These are phyloP conservation scores for Magnusiomyces tetraspermus DNA, from an alignment of 1,139 yeast species.

Conservation along the genomic window DNA sequence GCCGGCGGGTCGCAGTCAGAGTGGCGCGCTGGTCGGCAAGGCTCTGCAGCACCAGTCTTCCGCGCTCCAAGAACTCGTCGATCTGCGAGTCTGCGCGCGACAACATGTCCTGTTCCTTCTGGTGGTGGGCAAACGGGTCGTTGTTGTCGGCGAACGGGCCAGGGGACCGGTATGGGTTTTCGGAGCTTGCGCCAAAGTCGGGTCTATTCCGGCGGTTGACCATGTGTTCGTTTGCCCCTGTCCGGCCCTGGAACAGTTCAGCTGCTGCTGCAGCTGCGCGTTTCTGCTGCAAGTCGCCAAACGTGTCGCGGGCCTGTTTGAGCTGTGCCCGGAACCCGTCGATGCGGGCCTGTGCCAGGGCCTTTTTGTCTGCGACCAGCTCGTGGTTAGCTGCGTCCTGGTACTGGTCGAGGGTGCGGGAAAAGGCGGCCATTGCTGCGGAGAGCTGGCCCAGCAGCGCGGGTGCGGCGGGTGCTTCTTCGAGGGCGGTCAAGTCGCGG, in stretches of 20 bases:
- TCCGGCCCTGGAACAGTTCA: constrained; percentile 53
- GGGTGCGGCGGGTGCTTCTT: constrained; percentile 53
- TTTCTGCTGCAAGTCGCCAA: constrained; percentile 51
- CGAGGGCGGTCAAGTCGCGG: constrained; percentile 59
- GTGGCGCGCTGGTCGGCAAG: constrained; percentile 75
- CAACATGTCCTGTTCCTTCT: constrained; percentile 18
- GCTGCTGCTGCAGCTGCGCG: constrained; percentile 50
- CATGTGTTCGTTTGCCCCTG: not conserved
- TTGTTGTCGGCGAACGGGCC: not conserved
- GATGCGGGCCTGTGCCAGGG: constrained; percentile 58
- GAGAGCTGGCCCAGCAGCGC: constrained; percentile 73
- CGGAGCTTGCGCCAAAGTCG: constrained; percentile 22
- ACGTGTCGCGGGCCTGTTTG: constrained; percentile 45
- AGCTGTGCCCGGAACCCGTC: constrained; percentile 53
- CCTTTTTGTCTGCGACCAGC: constrained; percentile 44
- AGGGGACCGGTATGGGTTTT: constrained; percentile 46
- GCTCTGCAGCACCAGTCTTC: constrained; percentile 76
- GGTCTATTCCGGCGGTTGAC: not conserved
- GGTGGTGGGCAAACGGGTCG: too few relatives aligned
- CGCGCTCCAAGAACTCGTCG: constrained; percentile 86
- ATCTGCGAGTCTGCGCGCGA: constrained; percentile 55
- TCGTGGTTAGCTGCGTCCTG: constrained; percentile 56
- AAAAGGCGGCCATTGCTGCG: constrained; percentile 67
- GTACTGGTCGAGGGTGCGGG: constrained; percentile 71
- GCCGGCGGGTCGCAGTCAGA: constrained; percentile 52